These are phyloP conservation scores for Nakaseomyces kungkrabaensis DNA, from an alignment of 1,139 yeast genomes.

Conservation along the genomic window DNA sequence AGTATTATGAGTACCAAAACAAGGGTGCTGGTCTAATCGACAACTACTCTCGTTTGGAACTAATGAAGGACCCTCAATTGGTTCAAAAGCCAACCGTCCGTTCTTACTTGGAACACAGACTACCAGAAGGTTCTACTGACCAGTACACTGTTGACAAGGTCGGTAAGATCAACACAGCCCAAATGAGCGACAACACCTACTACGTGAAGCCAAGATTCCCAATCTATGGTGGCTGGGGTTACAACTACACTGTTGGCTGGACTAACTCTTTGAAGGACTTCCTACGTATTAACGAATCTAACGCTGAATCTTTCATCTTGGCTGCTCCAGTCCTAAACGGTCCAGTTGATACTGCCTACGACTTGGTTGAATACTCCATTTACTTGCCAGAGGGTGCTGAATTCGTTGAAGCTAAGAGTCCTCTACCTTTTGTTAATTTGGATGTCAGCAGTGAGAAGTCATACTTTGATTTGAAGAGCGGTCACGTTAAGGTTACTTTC, in stretches of 20 bases:
- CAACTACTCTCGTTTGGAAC: slow-evolving; percentile 74
- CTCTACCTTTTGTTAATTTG: slow-evolving; percentile 37
- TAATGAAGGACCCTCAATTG: slow-evolving; percentile 35
- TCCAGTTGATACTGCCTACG: slow-evolving; percentile 58
- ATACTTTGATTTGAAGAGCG: slow-evolving; percentile 66
- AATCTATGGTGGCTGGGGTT: slow-evolving; percentile 90
- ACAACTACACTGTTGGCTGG: slow-evolving; percentile 95
- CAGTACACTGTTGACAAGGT: slow-evolving; percentile 80
- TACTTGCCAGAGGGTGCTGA: slow-evolving; percentile 86
- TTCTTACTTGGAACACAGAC: slow-evolving; percentile 35
- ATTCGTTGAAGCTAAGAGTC: slow-evolving; percentile 48
- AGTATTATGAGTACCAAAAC: slow-evolving; percentile 73
- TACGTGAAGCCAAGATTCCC: slow-evolving; percentile 83
- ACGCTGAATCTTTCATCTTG: slow-evolving; percentile 48
- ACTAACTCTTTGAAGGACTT: slow-evolving; percentile 47
- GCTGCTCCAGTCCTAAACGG: slow-evolving; percentile 69
- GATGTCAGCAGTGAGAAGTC: slow-evolving; percentile 41
- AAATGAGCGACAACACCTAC: slow-evolving; percentile 39
- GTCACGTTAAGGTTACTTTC: slow-evolving; percentile 71
- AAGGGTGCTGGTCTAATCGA: slow-evolving; percentile 56
- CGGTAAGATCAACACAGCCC: slow-evolving; percentile 87
- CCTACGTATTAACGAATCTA: slow-evolving; percentile 35
- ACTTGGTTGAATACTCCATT: slow-evolving; percentile 48
- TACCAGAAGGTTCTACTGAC: slow-evolving; percentile 42
- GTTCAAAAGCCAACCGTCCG: slow-evolving; percentile 1